Conservation (phyloP, 2,329 filamentous ascomycete genomes). For the Cladorrhinum sp. region DNA sequence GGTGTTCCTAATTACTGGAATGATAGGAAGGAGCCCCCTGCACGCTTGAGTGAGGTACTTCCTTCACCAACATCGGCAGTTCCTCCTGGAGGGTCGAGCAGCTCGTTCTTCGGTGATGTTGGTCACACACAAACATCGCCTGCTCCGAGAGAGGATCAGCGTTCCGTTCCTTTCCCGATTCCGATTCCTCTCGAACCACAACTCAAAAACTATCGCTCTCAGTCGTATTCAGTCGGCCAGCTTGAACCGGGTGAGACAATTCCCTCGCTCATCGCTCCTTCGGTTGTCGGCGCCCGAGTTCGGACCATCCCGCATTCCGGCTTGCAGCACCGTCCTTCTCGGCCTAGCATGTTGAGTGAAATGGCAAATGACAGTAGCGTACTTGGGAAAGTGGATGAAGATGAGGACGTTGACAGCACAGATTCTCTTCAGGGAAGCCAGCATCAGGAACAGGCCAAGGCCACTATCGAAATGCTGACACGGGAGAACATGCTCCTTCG, state of each 20-base stretch:
- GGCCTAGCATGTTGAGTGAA: conserved; percentile 72
- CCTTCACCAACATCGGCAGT: conserved; percentile 68
- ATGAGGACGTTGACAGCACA: conserved; percentile 56
- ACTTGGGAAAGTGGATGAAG: conserved; percentile 67
- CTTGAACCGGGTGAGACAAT: conserved; percentile 63
- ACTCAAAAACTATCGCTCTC: conserved; percentile 88
- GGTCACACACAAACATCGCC: conserved; percentile 48
- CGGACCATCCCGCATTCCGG: conserved; percentile 59
- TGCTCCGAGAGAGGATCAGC: conserved; percentile 52
- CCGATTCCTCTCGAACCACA: conserved; percentile 85
- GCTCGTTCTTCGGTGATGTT: conserved; percentile 50
- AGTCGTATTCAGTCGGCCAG: conserved; percentile 95
- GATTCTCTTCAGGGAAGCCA: conserved; percentile 54
- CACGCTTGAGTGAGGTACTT: conserved; percentile 70
- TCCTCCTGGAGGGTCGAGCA: conserved; percentile 42
- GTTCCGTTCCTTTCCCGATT: conserved; percentile 65
- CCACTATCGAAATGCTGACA: conserved; percentile 58
- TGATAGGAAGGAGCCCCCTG: conserved; percentile 73
- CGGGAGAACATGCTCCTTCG: conserved; percentile 61
- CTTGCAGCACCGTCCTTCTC: conserved; percentile 77
- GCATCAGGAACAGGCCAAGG: conserved; percentile 56
- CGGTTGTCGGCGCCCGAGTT: conserved; percentile 50
- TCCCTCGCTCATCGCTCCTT: conserved; percentile 42
- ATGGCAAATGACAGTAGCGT: conserved; percentile 62
- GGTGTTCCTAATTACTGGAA: conserved; percentile 79